Evolutionary conservation across 495 filamentous ascomycete genomes (phyloP).

Genomic region (Clavariopsis aquatica): DNA sequence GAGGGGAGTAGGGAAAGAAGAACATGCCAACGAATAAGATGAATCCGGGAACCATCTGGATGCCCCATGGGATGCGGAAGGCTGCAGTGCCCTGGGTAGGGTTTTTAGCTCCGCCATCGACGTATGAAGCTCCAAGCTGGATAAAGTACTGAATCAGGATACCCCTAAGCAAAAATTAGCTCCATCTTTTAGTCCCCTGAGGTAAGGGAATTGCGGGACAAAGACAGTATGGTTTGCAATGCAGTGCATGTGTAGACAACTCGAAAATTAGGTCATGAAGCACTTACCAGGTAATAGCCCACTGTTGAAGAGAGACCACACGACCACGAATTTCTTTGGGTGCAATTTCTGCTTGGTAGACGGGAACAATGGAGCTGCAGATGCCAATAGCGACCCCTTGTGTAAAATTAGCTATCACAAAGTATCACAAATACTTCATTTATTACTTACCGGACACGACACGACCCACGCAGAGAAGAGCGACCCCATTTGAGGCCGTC

Average conservation of each 20-base stretch:
- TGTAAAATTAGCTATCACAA: no score
- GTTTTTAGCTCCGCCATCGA: constrained; percentile 60
- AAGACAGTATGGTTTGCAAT: background rate
- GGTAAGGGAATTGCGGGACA: no score
- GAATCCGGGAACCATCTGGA: constrained; percentile 70
- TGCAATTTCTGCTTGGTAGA: constrained; percentile 78
- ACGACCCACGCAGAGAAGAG: constrained; percentile 68
- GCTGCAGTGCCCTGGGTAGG: constrained; percentile 59
- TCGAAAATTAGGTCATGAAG: background rate
- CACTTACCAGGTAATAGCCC: constrained; percentile 71
- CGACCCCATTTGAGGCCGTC: constrained; percentile 60
- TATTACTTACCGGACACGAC: constrained; percentile 70
- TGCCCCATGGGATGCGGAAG: constrained; percentile 73
- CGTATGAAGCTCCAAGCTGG: constrained; percentile 67
- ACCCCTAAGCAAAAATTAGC: constrained; percentile 24
- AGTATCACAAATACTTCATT: no score
- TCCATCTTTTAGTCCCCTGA: no score
- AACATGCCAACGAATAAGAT: constrained; percentile 67
- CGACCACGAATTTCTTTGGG: constrained; percentile 78
- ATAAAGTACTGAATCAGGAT: constrained; percentile 66
- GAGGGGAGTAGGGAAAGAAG: constrained; percentile 71
- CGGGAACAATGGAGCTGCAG: constrained; percentile 71
- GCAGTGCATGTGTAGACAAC: no score
- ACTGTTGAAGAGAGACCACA: constrained; percentile 72
- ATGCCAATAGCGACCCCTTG: constrained; percentile 77